These are phyloP conservation scores for Diaporthe sp. DNA, from an alignment of 2,329 filamentous ascomycete genomes.

Conservation along the genomic window DNA sequence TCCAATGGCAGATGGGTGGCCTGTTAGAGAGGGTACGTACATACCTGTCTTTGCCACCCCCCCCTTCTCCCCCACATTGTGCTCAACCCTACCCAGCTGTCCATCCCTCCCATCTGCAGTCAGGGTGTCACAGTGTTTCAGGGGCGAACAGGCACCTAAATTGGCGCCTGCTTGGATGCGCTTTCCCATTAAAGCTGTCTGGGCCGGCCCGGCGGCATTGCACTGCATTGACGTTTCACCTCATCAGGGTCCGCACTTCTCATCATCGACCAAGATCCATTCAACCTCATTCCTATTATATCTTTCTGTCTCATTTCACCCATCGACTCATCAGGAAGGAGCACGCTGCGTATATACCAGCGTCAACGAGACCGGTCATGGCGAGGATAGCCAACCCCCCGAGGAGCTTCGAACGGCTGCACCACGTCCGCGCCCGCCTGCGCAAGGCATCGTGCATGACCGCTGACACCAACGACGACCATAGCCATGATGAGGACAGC, in stretches of 20 bases:
- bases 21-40: too few relatives aligned
- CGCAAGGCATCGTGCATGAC: slow-evolving; percentile 39
- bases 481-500: not conserved
- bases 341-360: not conserved
- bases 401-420: slow-evolving; percentile 28
- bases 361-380: not conserved
- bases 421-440: slow-evolving; percentile 37
- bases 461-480: slow-evolving; percentile 3
- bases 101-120: not conserved
- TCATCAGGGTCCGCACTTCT: not conserved
- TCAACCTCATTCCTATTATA: not conserved
- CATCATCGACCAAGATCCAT: not conserved
- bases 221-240: slow-evolving; percentile 27
- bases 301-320: not conserved
- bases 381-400: slow-evolving; percentile 14
- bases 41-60: too few relatives aligned
- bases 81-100: not conserved
- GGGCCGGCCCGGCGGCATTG: slow-evolving; percentile 6
- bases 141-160: slow-evolving; percentile 19
- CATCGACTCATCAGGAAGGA: not conserved
- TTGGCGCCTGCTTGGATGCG: not conserved
- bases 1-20: too few relatives aligned
- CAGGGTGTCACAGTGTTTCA: not conserved
- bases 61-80: not conserved
- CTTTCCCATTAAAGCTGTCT: not conserved